Conservation (phyloP, 2,329 filamentous ascomycete species). For the Clonostachys chloroleuca region DNA sequence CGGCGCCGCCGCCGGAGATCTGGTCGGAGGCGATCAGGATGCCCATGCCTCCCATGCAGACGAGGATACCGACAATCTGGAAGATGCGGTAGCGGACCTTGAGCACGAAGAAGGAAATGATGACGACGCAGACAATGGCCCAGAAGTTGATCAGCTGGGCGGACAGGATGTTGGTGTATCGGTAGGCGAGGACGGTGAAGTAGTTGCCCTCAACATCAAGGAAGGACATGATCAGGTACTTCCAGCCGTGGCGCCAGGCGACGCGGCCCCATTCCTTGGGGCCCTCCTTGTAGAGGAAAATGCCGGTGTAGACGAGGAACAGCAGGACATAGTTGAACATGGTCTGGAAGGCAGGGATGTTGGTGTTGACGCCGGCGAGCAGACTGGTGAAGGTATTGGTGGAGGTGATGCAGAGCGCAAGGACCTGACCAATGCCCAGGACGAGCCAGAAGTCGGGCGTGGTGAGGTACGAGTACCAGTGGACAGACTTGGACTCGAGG, state of each 20-base stretch:
- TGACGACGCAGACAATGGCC: constrained; percentile 90
- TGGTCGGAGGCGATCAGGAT: constrained; percentile 84
- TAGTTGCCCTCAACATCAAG: constrained; percentile 97
- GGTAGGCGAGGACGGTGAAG: constrained; percentile 92
- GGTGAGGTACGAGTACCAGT: constrained; percentile 71
- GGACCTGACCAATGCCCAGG: constrained; percentile 73
- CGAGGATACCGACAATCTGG: constrained; percentile 80
- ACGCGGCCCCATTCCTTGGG: constrained; percentile 63
- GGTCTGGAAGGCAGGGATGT: constrained; percentile 91
- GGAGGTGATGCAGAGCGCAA: constrained; percentile 84
- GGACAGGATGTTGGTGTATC: constrained; percentile 85
- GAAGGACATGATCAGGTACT: constrained; percentile 88
- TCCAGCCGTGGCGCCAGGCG: constrained; percentile 74
- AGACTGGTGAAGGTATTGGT: constrained; percentile 89
- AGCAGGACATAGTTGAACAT: constrained; percentile 92
- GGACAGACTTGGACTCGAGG: constrained; percentile 47
- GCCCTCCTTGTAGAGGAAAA: constrained; percentile 77
- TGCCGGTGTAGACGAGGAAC: constrained; percentile 73
- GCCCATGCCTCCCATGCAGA: constrained; percentile 89
- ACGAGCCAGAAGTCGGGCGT: constrained; percentile 88
- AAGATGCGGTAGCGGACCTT: constrained; percentile 84
- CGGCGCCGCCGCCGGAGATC: constrained; percentile 70
- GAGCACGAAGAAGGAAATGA: constrained; percentile 78
- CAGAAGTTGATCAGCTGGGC: constrained; percentile 98
- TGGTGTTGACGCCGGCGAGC: constrained; percentile 61